Evolutionary conservation across 768 basidiomycete species (phyloP), one percentile per base, ranked within the genome.

Genomic region (Mycena vulgaris): DNA sequence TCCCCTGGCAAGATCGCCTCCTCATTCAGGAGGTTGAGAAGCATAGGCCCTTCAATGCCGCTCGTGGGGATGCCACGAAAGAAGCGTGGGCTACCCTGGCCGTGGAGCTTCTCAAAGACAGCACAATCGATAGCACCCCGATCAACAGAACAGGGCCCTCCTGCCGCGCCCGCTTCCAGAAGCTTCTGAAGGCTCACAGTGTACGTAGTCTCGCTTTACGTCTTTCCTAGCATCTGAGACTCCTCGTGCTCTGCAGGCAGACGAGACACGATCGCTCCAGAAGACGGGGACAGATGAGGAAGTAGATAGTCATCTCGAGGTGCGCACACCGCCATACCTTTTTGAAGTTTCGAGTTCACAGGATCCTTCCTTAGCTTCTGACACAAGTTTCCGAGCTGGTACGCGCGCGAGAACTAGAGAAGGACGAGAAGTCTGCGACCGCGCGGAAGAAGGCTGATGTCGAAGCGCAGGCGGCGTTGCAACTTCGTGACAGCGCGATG

Each of bases 401-500:
- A 0, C 33, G 68, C 16, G 65, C 65, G 3, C 47, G 39, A 4
- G 42, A 56, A 8, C n/a, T 42, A 2, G 57, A 31, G 49, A 56
- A 51, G n/a, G 51, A 61, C 37, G 55, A 42, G 23, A 67, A 37
- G 33, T 70, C 69, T 3, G 17, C 23, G 0, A 47, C 48, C 13
- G 13, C 69, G 19, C 55, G 59, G 13, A 60, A 63, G 56, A 71
- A 71, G 42, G 42, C 40, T 5, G 59, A 71, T 28, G 40, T 60
- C 23, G 65, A 71, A 27, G 56, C 37, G 14, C 28, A 33, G 17
- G 66, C 59, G 4, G 70, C 59, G 2, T 27, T 60, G 19, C 57
- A 70, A 37, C 9, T 70, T 10, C 52, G 69, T 10, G 70, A 72
- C 21, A 45, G 31, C 9, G 45, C 71, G 17, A 72, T 72, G 67